Base-by-base conservation (phyloP, 2,329 filamentous ascomycete genomes). In the Aplosporella prunicola region DNA sequence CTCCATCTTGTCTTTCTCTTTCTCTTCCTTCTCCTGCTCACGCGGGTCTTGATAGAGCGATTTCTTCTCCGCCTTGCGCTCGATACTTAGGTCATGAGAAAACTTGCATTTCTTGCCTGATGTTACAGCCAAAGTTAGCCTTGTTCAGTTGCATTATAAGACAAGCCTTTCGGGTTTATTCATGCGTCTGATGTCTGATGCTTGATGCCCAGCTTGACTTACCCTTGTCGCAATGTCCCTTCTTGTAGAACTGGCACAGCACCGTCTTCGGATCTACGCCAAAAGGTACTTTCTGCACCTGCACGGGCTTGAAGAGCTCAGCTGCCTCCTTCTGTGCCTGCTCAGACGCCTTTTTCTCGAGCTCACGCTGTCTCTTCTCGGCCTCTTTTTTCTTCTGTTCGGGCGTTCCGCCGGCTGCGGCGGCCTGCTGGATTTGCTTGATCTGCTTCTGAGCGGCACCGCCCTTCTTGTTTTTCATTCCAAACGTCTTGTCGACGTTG, bases 391-490 rank as follows among this genome's bases (percentile, higher is more conserved):
- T 74, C 71, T 95, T 96, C 61, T 91, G 81, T 41, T 95, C 89
- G 15, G 85, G 76, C n/a, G 73, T 81, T 44, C 86, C 85, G 50
- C 81, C 79, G 40, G 74, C 72, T 48, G 81, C 78, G 35, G 79
- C 74, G 52, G 87, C 81, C 31, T 79, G 74, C 49, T 79, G 68
- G 60, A 98, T 76, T 53, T 87, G 83, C 42, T 83, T 80, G 57
- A 98, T 96, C 50, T 88, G 78, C 64, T 80, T 93, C 66, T 96
- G 85, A 39, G 87, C 89, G 35, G 77, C 80, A 40, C 78, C 82
- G 50, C 91, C 91, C 72, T 95, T 98, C 71, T 98, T 98, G 60
- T 98, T 98, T 69, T 98, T 98, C 91, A 98, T 96, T 52, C 91
- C 91, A 72, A 98, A 98, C 32, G 91, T 94, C 68, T 89, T 91